A percentile compares a stretch with the other conserved stretches of the same genome.
Conservation (phyloP, 73 alveolate genomes). For the Paramecium tetraurelia region DNA sequence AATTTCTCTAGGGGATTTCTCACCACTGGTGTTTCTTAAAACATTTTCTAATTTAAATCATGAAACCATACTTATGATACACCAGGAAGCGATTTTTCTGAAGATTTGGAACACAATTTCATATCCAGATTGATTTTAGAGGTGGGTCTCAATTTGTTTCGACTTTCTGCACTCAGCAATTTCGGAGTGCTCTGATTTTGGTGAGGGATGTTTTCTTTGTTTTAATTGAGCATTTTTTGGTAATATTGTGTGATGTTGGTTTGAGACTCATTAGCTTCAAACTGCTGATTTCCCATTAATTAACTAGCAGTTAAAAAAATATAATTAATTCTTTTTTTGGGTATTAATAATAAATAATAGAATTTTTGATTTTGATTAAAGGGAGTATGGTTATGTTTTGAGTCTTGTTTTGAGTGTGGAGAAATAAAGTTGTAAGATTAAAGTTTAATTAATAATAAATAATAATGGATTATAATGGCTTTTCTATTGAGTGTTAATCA, state of each 20-base stretch:
- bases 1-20: constrained; percentile 7
- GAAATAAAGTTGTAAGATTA: background rate
- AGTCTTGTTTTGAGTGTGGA: background rate
- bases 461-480: background rate
- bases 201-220: background rate
- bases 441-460: background rate
- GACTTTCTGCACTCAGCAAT: background rate
- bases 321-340: background rate
- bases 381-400: background rate
- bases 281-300: constrained; percentile 20
- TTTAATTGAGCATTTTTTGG: background rate
- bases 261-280: background rate
- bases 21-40: background rate
- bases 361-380: background rate
- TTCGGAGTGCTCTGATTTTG: background rate
- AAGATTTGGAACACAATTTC: background rate
- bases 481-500: background rate
- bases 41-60: background rate
- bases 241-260: background rate
- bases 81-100: background rate
- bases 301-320: constrained; percentile 4
- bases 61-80: background rate
- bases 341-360: background rate
- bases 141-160: constrained; percentile 16
- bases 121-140: background rate